These are phyloP conservation scores for Jackrogersella multiformis DNA, from an alignment of 495 filamentous ascomycete genomes.

Conservation along the genomic window DNA sequence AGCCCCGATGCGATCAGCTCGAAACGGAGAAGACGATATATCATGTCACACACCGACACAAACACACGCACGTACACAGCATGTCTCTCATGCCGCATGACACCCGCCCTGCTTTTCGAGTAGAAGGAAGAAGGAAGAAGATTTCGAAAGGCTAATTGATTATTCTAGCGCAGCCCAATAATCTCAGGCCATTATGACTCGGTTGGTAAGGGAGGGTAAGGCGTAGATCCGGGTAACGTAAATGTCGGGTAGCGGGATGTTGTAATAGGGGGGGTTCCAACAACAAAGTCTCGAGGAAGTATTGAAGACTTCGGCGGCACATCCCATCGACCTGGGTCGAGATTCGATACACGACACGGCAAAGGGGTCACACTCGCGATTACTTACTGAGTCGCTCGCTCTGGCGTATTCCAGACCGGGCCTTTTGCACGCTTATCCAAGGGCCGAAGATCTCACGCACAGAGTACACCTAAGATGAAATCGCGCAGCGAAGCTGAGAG, in stretches of 20 bases:
- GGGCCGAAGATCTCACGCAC: constrained; percentile 33
- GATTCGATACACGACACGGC: constrained; percentile 11
- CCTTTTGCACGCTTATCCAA: constrained; percentile 25
- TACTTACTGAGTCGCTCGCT: constrained; percentile 1
- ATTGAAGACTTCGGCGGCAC: constrained; percentile 28
- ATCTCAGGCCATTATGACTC: constrained; percentile 26
- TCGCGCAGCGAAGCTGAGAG: constrained; percentile 7
- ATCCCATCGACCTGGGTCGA: constrained; percentile 13
- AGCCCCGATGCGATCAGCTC: constrained; percentile 40
- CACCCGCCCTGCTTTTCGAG: constrained; percentile 13
- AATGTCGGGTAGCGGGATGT: background rate
- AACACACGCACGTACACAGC: constrained; percentile 12
- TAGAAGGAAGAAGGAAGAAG: constrained; percentile 1
- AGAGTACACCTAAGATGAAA: constrained; percentile 15
- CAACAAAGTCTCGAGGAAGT: constrained; percentile 32
- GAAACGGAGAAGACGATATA: constrained; percentile 26
- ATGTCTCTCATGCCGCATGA: constrained; percentile 23
- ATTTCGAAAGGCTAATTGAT: constrained; percentile 13
- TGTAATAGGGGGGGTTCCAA: constrained; percentile 1
- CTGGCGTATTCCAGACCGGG: background rate
- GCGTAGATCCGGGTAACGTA: constrained; percentile 5
- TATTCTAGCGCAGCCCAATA: constrained; percentile 38
- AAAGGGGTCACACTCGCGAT: constrained; percentile 26
- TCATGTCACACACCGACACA: constrained; percentile 28
- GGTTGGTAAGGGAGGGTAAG: constrained; percentile 30